Percentiles rank a stretch among this genome's conserved stretches.
These are phyloP conservation scores for Boletus subcaerulescens DNA, from an alignment of 768 basidiomycete species.

Conservation along the genomic window DNA sequence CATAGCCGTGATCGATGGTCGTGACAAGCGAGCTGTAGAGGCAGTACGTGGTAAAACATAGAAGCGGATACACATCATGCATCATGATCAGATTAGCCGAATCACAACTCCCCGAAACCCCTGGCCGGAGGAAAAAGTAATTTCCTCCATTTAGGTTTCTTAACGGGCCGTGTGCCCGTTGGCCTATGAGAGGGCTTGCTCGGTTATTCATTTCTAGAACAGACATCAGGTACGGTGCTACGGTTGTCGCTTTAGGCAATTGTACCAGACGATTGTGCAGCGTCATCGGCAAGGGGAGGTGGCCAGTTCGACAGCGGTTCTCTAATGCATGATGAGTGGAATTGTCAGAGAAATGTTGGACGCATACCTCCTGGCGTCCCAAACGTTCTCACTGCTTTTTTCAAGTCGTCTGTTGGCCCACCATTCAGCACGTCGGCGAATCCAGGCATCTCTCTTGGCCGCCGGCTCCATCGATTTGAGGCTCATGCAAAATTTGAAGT, in stretches of 20 bases:
- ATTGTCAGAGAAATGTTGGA: background rate
- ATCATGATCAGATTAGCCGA: no score
- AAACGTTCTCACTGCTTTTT: constrained; percentile 92
- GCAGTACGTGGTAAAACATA: no score
- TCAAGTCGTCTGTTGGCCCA: constrained; percentile 78
- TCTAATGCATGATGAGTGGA: constrained; percentile 12
- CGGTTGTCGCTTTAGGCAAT: constrained; percentile 15
- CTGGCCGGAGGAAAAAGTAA: no score
- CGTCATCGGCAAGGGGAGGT: constrained; percentile 20
- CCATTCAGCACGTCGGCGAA: constrained; percentile 86
- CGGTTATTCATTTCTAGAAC: no score
- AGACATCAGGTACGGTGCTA: no score
- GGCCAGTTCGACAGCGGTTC: constrained; percentile 29
- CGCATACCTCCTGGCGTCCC: constrained; percentile 82
- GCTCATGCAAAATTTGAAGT: constrained; percentile 94
- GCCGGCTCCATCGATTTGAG: constrained; percentile 77
- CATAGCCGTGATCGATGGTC: no score
- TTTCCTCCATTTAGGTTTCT: background rate
- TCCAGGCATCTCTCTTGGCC: constrained; percentile 78
- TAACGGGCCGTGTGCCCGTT: no score
- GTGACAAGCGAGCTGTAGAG: no score
- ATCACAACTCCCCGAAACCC: no score
- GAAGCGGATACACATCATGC: no score
- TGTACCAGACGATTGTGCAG: constrained; percentile 18
- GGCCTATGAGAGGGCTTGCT: no score